phyloP scores from a whole-genome alignment of 208 protist species.

The Leishmania tarentolae region DNA sequence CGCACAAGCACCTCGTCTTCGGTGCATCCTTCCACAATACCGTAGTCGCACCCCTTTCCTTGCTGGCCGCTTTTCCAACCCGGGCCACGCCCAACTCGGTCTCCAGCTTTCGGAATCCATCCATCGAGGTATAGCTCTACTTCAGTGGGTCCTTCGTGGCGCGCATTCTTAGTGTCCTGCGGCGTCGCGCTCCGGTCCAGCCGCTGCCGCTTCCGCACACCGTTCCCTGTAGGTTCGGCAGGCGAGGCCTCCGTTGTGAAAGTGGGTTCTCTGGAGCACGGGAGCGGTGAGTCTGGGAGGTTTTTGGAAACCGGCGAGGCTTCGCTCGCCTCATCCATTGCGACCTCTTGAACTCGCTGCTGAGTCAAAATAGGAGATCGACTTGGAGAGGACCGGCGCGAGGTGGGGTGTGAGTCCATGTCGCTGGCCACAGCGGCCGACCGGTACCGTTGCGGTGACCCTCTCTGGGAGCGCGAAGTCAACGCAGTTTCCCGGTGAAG shows the following conservation, averaged over 20 bases:
- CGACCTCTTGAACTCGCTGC: background rate
- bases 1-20: slow-evolving; percentile 62
- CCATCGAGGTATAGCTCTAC: slow-evolving; percentile 21
- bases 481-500: slow-evolving; percentile 15
- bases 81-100: slow-evolving; percentile 73
- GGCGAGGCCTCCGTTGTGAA: slow-evolving; percentile 14
- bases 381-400: slow-evolving; percentile 19
- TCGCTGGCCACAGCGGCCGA: slow-evolving; percentile 32
- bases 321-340: background rate
- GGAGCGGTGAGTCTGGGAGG: slow-evolving; percentile 28
- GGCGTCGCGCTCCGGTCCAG: slow-evolving; percentile 15
- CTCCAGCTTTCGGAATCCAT: slow-evolving; percentile 66
- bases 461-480: slow-evolving; percentile 8
- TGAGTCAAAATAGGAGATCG: slow-evolving; percentile 16
- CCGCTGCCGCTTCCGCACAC: slow-evolving; percentile 18
- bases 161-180: slow-evolving; percentile 8
- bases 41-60: slow-evolving; percentile 69
- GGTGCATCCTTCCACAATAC: slow-evolving; percentile 71
- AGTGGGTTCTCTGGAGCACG: slow-evolving; percentile 7
- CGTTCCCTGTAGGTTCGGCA: slow-evolving; percentile 4
- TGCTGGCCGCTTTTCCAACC: slow-evolving; percentile 66
- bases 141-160: slow-evolving; percentile 8
- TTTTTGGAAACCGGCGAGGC: background rate
- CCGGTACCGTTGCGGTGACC: slow-evolving; percentile 30
- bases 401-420: slow-evolving; percentile 19